phyloP scores from a whole-genome alignment of 768 basidiomycete species.

The Kwoniella shandongensis region DNA sequence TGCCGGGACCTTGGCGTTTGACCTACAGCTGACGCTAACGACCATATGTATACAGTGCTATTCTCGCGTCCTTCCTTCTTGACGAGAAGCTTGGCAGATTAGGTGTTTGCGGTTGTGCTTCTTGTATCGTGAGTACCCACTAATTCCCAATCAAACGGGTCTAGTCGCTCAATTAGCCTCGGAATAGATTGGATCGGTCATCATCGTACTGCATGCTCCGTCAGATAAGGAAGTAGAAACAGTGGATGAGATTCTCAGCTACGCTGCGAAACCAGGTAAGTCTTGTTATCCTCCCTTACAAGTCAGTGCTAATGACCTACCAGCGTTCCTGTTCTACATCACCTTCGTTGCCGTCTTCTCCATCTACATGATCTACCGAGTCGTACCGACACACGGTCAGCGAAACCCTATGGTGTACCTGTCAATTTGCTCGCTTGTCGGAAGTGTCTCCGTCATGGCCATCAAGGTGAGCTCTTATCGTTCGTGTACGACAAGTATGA shows the following conservation, averaged over 20 bases:
- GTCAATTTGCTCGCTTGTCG: constrained; percentile 93
- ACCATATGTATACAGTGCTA: constrained; percentile 62
- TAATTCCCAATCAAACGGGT: not conserved
- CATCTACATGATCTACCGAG: constrained; percentile 78
- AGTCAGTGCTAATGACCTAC: not conserved
- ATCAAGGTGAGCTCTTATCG: constrained; percentile 63
- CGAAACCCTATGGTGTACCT: constrained; percentile 88
- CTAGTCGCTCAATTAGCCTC: too few relatives aligned
- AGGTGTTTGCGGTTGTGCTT: constrained; percentile 59
- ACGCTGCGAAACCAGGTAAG: constrained; percentile 89
- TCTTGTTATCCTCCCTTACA: too few relatives aligned
- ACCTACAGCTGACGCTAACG: constrained; percentile 1
- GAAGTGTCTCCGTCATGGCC: constrained; percentile 96
- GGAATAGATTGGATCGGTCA: constrained; percentile 68
- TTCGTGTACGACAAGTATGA: too few relatives aligned
- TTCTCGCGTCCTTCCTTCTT: constrained; percentile 88
- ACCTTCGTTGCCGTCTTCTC: constrained; percentile 78
- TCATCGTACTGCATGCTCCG: constrained; percentile 94
- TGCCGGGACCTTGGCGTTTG: not conserved
- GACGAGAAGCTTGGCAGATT: constrained; percentile 92
- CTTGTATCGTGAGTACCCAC: constrained; percentile 52
- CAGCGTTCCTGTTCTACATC: constrained; percentile 89
- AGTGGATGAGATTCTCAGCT: constrained; percentile 87
- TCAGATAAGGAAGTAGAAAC: constrained; percentile 90
- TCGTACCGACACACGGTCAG: constrained; percentile 82